Evolutionary conservation across 1,284 basidiomycete genomes (phyloP).

Genomic region (Phellopilus nigrolimitatus): DNA sequence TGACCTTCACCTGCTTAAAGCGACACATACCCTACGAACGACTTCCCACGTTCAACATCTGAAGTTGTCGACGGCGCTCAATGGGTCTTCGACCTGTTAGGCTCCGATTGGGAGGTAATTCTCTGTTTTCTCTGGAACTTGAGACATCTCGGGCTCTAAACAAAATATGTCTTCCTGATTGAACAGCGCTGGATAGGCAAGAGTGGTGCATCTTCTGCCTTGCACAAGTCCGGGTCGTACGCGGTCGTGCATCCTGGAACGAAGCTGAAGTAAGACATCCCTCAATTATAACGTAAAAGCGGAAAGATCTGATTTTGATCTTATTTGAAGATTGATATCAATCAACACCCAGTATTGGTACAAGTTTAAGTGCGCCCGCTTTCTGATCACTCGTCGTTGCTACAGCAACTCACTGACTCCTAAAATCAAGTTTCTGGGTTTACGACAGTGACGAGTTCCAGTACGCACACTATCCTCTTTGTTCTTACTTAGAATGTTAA

Average conservation of each 20-base stretch:
- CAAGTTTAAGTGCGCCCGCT: slow-evolving; percentile 38
- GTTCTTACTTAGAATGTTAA: background rate
- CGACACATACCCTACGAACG: slow-evolving; percentile 44
- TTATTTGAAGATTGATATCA: slow-evolving; percentile 41
- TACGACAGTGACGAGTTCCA: slow-evolving; percentile 43
- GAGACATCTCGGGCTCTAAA: background rate
- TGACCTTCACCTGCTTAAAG: slow-evolving; percentile 26
- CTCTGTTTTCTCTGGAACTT: background rate
- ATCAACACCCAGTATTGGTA: slow-evolving; percentile 58
- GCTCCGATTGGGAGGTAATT: slow-evolving; percentile 42
- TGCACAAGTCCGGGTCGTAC: slow-evolving; percentile 47
- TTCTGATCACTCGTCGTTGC: background rate
- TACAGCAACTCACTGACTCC: slow-evolving; percentile 9
- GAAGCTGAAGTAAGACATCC: slow-evolving; percentile 34
- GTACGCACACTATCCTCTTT: slow-evolving; percentile 27
- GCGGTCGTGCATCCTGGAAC: slow-evolving; percentile 39
- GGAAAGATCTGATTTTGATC: background rate
- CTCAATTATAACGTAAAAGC: background rate
- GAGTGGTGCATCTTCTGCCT: slow-evolving; percentile 35
- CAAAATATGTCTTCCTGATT: background rate
- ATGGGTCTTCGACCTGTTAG: slow-evolving; percentile 47
- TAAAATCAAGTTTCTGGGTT: slow-evolving; percentile 40
- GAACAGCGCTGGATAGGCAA: slow-evolving; percentile 39
- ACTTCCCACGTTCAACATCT: slow-evolving; percentile 43
- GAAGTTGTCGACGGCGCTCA: slow-evolving; percentile 31